A percentile compares a stretch with the other conserved stretches of the same genome.
Conservation (phyloP, 495 filamentous ascomycete genomes). For the Penicillium chermesinum region DNA sequence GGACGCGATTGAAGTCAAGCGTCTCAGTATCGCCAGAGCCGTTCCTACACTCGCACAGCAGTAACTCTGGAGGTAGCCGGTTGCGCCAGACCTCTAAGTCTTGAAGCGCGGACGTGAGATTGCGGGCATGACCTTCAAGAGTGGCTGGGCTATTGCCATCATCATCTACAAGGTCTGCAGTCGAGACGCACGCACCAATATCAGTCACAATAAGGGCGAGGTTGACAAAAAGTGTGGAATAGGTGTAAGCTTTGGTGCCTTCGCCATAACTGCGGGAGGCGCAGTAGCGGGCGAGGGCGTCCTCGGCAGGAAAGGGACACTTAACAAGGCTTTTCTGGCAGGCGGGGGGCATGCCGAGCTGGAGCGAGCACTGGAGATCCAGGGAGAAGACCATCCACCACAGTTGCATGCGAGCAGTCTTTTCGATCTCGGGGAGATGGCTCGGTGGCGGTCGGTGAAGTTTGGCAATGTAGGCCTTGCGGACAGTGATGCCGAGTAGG, state of each 20-base stretch:
- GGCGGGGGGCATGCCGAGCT: slow-evolving; percentile 3
- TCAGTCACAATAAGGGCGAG: slow-evolving; percentile 4
- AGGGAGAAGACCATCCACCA: slow-evolving; percentile 5
- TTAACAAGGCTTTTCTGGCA: slow-evolving; percentile 3
- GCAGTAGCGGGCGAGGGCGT: background rate
- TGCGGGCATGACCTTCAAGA: slow-evolving; percentile 1
- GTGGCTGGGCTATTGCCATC: slow-evolving; percentile 3
- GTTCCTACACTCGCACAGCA: background rate
- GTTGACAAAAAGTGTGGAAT: background rate
- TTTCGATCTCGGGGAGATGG: slow-evolving; percentile 1
- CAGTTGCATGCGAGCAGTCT: slow-evolving; percentile 6
- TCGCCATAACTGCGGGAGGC: background rate
- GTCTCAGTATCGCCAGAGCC: background rate
- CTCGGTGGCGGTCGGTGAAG: slow-evolving; percentile 3
- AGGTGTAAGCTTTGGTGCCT: slow-evolving; percentile 1
- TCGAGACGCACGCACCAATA: slow-evolving; percentile 1
- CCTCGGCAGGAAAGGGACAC: slow-evolving; percentile 4
- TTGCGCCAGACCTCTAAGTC: slow-evolving; percentile 1
- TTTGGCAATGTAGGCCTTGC: slow-evolving; percentile 6
- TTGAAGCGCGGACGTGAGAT: slow-evolving; percentile 1
- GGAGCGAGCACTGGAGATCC: slow-evolving; percentile 5
- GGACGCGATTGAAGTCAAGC: slow-evolving; percentile 3
- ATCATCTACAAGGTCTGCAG: slow-evolving; percentile 1
- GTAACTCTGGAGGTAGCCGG: slow-evolving; percentile 1
- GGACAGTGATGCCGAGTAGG: slow-evolving; percentile 2